phyloP scores from a whole-genome alignment of 148 eudicot species.

The Simmondsia chinensis region DNA sequence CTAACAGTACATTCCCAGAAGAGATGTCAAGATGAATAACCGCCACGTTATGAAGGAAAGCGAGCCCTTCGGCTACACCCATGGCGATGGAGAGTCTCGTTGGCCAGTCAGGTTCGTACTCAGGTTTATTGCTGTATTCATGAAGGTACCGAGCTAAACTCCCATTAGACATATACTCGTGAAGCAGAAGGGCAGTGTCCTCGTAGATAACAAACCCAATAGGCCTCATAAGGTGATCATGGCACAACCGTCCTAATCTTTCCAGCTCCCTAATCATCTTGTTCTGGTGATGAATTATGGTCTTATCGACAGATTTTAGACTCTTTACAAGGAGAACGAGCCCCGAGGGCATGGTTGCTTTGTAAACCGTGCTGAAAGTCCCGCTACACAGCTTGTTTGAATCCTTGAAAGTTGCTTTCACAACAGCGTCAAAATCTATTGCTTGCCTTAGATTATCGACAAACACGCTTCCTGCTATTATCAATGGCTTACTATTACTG shows the following conservation, averaged over 20 bases:
- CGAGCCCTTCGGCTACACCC: constrained; percentile 84
- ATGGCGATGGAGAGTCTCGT: constrained; percentile 69
- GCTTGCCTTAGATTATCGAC: constrained; percentile 82
- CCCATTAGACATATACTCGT: constrained; percentile 67
- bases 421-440: constrained; percentile 85
- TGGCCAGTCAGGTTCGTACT: constrained; percentile 88
- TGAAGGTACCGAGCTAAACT: constrained; percentile 69
- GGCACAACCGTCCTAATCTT: constrained; percentile 65
- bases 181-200: constrained; percentile 74
- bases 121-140: constrained; percentile 38
- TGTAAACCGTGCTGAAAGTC: constrained; percentile 79
- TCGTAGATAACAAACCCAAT: constrained; percentile 81
- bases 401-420: constrained; percentile 75
- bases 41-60: constrained; percentile 91
- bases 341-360: constrained; percentile 98
- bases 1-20: constrained; percentile 75
- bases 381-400: constrained; percentile 63
- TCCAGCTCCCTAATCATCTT: constrained; percentile 96
- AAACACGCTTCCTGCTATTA: constrained; percentile 67
- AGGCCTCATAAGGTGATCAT: constrained; percentile 72
- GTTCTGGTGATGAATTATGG: constrained; percentile 57
- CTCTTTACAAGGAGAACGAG: constrained; percentile 65
- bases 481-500: constrained; percentile 41
- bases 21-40: constrained; percentile 97
- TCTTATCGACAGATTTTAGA: constrained; percentile 72